phyloP scores from a whole-genome alignment of 768 basidiomycete genomes.

The Tubosaeta sp. region DNA sequence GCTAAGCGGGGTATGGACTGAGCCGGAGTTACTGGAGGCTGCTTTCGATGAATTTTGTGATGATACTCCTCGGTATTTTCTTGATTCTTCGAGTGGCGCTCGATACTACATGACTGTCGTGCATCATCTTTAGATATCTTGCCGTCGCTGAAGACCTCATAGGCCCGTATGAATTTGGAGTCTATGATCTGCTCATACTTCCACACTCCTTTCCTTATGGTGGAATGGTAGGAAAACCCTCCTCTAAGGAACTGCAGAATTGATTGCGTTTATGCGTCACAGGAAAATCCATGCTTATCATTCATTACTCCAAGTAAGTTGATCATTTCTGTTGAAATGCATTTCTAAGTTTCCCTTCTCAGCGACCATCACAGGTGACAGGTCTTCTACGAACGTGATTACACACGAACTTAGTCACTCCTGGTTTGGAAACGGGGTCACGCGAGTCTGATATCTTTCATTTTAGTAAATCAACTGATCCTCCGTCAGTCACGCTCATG shows the following conservation, averaged over 20 bases:
- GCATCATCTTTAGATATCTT: constrained; percentile 53
- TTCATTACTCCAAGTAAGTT: constrained; percentile 81
- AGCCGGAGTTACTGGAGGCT: constrained; percentile 74
- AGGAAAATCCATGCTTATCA: constrained; percentile 88
- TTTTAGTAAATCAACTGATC: neutral
- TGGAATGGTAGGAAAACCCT: constrained; percentile 59
- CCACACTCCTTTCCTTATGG: constrained; percentile 94
- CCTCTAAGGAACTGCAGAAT: neutral
- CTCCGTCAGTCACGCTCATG: constrained; percentile 53
- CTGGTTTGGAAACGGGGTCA: constrained; percentile 89
- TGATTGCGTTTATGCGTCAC: constrained; percentile 2
- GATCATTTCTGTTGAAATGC: neutral
- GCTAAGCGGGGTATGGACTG: constrained; percentile 87
- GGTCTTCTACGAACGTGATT: constrained; percentile 81
- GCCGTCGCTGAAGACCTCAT: constrained; percentile 67
- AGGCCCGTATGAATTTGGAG: constrained; percentile 74
- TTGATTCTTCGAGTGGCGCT: no score
- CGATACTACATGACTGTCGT: neutral
- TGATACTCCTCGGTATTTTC: constrained; percentile 66
- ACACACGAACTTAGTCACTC: constrained; percentile 85
- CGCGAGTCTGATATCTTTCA: constrained; percentile 37
- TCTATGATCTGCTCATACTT: constrained; percentile 85
- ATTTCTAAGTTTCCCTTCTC: neutral
- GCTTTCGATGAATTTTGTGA: constrained; percentile 86
- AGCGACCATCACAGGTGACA: constrained; percentile 86